Conservation (phyloP, 164 flowering plant genomes). For the Chimonanthus praecox region DNA sequence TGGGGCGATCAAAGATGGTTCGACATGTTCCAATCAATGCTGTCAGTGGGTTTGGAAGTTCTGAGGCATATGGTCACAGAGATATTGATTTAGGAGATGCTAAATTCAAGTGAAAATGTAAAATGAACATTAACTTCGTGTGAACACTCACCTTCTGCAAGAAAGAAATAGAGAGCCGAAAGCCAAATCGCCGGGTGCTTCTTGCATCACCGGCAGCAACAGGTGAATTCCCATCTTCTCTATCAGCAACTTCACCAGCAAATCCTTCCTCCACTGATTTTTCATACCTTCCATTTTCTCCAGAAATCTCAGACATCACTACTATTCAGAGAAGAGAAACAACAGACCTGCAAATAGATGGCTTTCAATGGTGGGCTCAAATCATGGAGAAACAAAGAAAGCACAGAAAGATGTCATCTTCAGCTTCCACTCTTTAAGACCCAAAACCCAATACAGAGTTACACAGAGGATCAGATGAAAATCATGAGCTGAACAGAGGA, state of each 20-base stretch:
- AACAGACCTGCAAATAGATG: not conserved
- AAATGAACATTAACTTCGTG: not conserved
- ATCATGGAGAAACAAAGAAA: not conserved
- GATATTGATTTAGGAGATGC: not conserved
- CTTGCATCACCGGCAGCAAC: not conserved
- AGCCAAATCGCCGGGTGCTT: not conserved
- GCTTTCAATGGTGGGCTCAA: not conserved
- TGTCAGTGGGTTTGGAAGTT: not conserved
- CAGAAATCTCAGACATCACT: constrained; percentile 14
- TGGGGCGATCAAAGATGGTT: no score
- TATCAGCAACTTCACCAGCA: not conserved
- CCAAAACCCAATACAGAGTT: not conserved
- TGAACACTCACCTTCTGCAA: constrained; percentile 18
- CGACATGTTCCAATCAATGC: no score
- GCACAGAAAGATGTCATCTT: not conserved
- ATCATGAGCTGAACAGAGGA: not conserved
- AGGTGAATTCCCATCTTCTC: not conserved
- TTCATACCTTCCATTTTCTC: constrained; percentile 9
- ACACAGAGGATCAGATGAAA: not conserved
- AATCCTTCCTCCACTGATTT: constrained; percentile 9
- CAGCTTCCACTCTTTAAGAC: not conserved
- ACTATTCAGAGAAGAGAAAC: not conserved
- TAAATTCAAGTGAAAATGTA: not conserved
- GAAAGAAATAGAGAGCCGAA: constrained; percentile 13
- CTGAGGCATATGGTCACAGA: not conserved